Conservation (phyloP, 306 rosid species). For the Glycine soja region DNA sequence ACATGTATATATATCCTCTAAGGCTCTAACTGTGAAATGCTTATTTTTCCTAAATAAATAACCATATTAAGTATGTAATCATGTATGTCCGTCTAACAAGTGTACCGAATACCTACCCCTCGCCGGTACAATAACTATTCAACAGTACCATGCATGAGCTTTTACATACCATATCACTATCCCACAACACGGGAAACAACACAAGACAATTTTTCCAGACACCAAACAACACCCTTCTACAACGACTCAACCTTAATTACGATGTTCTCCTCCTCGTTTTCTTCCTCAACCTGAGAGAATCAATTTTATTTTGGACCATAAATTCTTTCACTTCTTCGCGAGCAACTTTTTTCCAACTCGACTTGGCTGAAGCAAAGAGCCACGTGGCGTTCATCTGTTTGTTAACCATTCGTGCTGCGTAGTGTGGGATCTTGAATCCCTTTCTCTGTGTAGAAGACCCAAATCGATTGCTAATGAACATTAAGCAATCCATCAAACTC, state of each 20-base stretch:
- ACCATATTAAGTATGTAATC: background rate
- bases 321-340: constrained; percentile 24
- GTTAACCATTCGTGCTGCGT: constrained; percentile 63
- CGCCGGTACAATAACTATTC: background rate
- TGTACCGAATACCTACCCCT: background rate
- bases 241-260: background rate
- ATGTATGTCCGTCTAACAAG: background rate
- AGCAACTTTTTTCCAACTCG: constrained; percentile 13
- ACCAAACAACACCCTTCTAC: background rate
- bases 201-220: background rate
- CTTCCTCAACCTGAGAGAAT: constrained; percentile 32
- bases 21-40: no score
- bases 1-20: no score
- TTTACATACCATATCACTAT: background rate
- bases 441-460: constrained; percentile 35
- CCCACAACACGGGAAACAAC: background rate
- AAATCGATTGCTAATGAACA: constrained; percentile 50
- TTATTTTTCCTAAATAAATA: no score
- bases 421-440: constrained; percentile 55
- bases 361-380: constrained; percentile 54
- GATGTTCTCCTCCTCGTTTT: background rate
- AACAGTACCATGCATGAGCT: constrained; percentile 12
- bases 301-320: constrained; percentile 37
- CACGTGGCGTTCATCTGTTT: constrained; percentile 67
- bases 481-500: constrained; percentile 71